phyloP scores from a whole-genome alignment of 805 yeast genomes.

The Ogataea naganishii region DNA sequence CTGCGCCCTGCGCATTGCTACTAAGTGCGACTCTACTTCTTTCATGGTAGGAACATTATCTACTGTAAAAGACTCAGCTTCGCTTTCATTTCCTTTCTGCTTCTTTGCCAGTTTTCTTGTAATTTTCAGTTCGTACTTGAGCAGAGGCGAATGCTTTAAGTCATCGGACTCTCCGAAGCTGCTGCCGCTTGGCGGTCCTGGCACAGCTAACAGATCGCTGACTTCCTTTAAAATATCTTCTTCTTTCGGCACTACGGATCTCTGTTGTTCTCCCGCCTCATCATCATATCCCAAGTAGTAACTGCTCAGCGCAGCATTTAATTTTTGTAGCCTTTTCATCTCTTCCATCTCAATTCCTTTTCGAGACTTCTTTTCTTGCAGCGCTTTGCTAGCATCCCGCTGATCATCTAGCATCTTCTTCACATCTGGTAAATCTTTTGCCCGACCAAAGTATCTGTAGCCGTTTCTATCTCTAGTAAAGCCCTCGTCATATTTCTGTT shows the following conservation, averaged over 20 bases:
- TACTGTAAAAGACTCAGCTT: constrained; percentile 4
- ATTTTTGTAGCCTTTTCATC: not conserved
- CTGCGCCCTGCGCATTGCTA: constrained; percentile 34
- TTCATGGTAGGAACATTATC: constrained; percentile 24
- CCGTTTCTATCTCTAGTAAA: constrained; percentile 33
- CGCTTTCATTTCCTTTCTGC: not conserved
- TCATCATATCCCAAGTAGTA: not conserved
- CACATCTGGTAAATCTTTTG: constrained; percentile 72
- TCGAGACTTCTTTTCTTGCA: constrained; percentile 7
- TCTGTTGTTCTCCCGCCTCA: not conserved
- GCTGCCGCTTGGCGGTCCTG: too few species aligned
- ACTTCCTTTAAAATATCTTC: too few species aligned
- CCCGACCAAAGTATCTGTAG: constrained; percentile 75
- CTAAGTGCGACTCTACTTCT: constrained; percentile 38
- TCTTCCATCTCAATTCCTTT: constrained; percentile 3
- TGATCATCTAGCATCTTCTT: constrained; percentile 33
- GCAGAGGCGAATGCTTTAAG: too few species aligned
- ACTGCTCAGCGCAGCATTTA: not conserved
- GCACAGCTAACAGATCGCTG: too few species aligned
- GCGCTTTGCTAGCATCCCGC: constrained; percentile 15
- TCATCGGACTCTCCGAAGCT: too few species aligned
- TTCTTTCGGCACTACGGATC: too few species aligned
- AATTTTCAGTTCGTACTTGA: constrained; percentile 21
- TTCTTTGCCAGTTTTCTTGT: constrained; percentile 13
- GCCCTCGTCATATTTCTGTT: constrained; percentile 5